Base-by-base conservation (phyloP, 2,329 filamentous ascomycete species). In the Monosporascus ibericus region DNA sequence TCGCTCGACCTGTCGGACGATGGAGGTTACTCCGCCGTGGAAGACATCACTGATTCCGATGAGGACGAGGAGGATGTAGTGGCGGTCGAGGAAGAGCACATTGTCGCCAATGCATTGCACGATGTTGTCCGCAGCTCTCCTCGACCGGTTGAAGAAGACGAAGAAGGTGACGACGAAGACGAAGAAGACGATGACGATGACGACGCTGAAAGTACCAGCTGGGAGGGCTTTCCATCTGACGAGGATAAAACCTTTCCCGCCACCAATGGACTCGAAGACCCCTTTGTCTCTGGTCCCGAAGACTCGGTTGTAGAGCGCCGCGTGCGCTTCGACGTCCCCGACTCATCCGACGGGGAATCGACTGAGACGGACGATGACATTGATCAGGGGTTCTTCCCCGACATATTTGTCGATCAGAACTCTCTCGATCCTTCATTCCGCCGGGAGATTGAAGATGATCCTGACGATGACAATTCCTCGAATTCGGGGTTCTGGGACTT, bases 11-110 rank as follows among this genome's bases (percentile, higher is more conserved):
- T 84, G 6, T 86, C 81, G 54, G 87, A 90, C 63, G 79, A 79
- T 48, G 82, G 79, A 50, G 86, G 83, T 52, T 90, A 91, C 68
- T 87, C 84, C 2, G 87, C 78, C 38, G 86, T 95, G 54, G 88
- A 92, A 65, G 82, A 90, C 48, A 86, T 95, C 55, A 88, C 82
- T 60, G 88, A 92, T 61, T 86, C 83, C 11, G 88, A 81, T 50
- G 86, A 90, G 58, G 88, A 92, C 67, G 86, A 92, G 68, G 82
- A 88, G 58, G 82, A 88, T 76, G 82, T 92, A 52, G 81, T 87
- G 64, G 82, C 85, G 76, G 79, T 84, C 75, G 89, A 94, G 79
- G 88, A 91, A 74, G 79, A 84, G 68, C 82, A 86, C 60, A 89
- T 92, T 56, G 75, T 88, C 53, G 70, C 70, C 52, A 70, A 76